Evolutionary conservation across 1,284 basidiomycete genomes (phyloP).

Genomic region (Tilletia walkeri): DNA sequence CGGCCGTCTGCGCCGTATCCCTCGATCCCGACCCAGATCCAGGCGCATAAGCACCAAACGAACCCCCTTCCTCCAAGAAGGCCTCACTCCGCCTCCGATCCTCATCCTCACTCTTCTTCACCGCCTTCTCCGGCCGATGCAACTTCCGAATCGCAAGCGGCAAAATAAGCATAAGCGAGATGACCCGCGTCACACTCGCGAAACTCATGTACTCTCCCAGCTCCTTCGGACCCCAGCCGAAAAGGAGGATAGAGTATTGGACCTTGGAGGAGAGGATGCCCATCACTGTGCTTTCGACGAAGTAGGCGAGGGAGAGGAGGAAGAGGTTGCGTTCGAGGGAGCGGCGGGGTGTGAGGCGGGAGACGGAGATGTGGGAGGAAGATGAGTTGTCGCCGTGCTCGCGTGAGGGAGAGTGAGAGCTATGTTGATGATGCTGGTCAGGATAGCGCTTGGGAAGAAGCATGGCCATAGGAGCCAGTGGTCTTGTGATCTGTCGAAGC

Average conservation of each 20-base stretch:
- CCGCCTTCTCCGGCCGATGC: conserved; percentile 40
- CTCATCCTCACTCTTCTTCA: conserved; percentile 34
- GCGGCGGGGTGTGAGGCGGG: conserved; percentile 28
- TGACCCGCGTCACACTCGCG: conserved; percentile 40
- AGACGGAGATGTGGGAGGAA: conserved; percentile 46
- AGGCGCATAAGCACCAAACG: not conserved
- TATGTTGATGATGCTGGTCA: conserved; percentile 13
- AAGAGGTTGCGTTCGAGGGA: conserved; percentile 47
- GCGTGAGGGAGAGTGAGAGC: conserved; percentile 12
- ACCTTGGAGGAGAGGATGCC: conserved; percentile 51
- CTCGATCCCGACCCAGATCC: not conserved
- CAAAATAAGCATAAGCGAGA: conserved; percentile 42
- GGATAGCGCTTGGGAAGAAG: conserved; percentile 14
- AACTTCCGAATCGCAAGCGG: conserved; percentile 46
- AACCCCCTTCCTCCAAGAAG: not conserved
- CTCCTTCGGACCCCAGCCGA: conserved; percentile 46
- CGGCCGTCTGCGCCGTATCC: not conserved
- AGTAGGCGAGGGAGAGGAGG: conserved; percentile 47
- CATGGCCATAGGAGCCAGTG: conserved; percentile 19
- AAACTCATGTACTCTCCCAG: conserved; percentile 49
- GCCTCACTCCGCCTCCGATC: conserved; percentile 17
- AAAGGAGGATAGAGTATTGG: conserved; percentile 47
- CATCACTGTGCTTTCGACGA: conserved; percentile 39
- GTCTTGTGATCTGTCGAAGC: conserved; percentile 7
- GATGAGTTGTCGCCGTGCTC: conserved; percentile 19